These are phyloP conservation scores for Pseudocercospora vitis DNA, from an alignment of 2,329 filamentous ascomycete genomes.

Conservation along the genomic window DNA sequence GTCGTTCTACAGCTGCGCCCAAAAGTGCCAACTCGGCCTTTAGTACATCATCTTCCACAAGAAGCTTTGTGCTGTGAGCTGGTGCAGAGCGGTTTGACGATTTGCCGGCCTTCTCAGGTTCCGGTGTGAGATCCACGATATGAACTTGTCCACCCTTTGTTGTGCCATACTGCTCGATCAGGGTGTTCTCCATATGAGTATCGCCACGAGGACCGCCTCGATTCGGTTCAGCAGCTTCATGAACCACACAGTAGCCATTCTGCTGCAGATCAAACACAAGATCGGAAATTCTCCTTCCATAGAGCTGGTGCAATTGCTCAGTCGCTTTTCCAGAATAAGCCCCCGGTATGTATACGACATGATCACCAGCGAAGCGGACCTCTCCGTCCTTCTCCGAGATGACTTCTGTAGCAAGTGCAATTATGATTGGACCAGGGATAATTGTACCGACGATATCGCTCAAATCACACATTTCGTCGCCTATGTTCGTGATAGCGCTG, in stretches of 20 bases:
- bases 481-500: slow-evolving; percentile 16
- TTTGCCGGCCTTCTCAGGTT: slow-evolving; percentile 4
- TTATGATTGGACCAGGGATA: slow-evolving; percentile 21
- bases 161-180: slow-evolving; percentile 13
- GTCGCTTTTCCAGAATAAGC: slow-evolving; percentile 11
- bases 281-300: neutral
- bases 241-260: slow-evolving; percentile 14
- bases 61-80: slow-evolving; percentile 9
- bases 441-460: slow-evolving; percentile 13
- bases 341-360: slow-evolving; percentile 23
- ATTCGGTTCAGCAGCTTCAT: slow-evolving; percentile 7
- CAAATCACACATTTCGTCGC: slow-evolving; percentile 20
- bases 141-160: slow-evolving; percentile 6
- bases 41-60: slow-evolving; percentile 8
- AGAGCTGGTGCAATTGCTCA: slow-evolving; percentile 5
- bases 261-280: slow-evolving; percentile 14
- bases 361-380: slow-evolving; percentile 20
- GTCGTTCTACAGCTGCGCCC: slow-evolving; percentile 12
- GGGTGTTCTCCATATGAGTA: slow-evolving; percentile 7
- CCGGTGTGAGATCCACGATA: neutral
- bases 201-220: slow-evolving; percentile 3
- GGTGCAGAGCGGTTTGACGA: neutral
- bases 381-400: slow-evolving; percentile 17
- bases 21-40: slow-evolving; percentile 14
- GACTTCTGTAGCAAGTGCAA: slow-evolving; percentile 20